A percentile compares a stretch with the other conserved stretches of the same genome.
Evolutionary conservation across 2,329 filamentous ascomycete genomes (phyloP).

Genomic region (Sclerotinia spermophila): DNA sequence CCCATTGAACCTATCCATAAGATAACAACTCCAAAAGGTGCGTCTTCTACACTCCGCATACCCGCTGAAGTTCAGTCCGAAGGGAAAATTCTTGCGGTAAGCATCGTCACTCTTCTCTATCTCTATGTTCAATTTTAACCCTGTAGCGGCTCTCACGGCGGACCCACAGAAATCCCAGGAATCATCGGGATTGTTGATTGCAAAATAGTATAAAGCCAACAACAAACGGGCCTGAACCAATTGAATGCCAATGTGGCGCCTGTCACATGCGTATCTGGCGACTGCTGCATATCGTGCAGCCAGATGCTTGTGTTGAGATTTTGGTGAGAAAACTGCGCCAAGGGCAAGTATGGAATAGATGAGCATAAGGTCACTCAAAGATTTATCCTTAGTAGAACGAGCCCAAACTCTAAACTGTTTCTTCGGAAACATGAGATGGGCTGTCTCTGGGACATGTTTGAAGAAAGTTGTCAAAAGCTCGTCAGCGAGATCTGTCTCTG

Average conservation of each 20-base stretch:
- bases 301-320: constrained; percentile 43
- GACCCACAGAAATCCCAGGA: constrained; percentile 62
- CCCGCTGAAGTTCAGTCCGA: constrained; percentile 53
- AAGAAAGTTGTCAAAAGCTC: constrained; percentile 56
- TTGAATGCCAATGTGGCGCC: constrained; percentile 55
- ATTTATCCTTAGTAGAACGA: constrained; percentile 44
- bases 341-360: constrained; percentile 57
- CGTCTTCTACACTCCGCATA: constrained; percentile 65
- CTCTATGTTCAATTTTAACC: constrained; percentile 62
- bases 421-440: constrained; percentile 54
- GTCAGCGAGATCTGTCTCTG: constrained; percentile 45
- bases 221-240: constrained; percentile 65
- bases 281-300: constrained; percentile 50
- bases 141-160: constrained; percentile 57
- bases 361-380: constrained; percentile 54
- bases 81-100: constrained; percentile 45
- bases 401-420: constrained; percentile 53
- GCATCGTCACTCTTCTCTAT: constrained; percentile 46
- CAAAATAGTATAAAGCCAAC: constrained; percentile 62
- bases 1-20: constrained; percentile 65
- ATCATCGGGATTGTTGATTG: constrained; percentile 54
- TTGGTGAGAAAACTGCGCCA: constrained; percentile 52
- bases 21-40: constrained; percentile 68
- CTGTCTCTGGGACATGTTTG: constrained; percentile 50
- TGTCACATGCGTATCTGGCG: constrained; percentile 54